These are phyloP conservation scores for Pestalotiopsis sp. DNA, from an alignment of 2,329 filamentous ascomycete genomes.

Conservation along the genomic window DNA sequence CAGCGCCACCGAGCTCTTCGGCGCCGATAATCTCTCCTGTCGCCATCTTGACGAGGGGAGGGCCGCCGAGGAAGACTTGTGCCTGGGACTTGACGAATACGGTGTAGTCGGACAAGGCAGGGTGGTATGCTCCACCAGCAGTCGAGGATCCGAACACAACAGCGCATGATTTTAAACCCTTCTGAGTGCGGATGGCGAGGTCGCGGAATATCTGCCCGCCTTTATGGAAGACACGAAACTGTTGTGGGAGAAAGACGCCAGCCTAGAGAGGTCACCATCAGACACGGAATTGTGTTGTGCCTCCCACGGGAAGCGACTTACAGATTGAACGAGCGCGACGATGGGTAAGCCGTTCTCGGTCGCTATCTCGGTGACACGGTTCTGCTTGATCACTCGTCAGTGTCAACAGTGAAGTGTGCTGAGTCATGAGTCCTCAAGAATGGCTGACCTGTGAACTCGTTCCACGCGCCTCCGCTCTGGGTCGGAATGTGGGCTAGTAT, in stretches of 20 bases:
- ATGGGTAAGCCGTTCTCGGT: constrained; percentile 42
- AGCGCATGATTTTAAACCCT: constrained; percentile 42
- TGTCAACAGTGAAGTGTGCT: background rate
- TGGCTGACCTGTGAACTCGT: constrained; percentile 35
- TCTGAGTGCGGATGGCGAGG: constrained; percentile 38
- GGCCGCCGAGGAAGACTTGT: constrained; percentile 46
- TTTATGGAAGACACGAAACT: constrained; percentile 47
- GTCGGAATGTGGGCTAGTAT: constrained; percentile 40
- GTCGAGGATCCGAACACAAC: constrained; percentile 48
- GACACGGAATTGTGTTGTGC: background rate
- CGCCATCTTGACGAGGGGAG: constrained; percentile 48
- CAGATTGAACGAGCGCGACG: constrained; percentile 42
- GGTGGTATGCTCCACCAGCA: constrained; percentile 43
- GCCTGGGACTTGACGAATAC: constrained; percentile 40
- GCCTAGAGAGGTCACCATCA: constrained; percentile 12
- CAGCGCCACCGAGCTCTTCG: constrained; percentile 44
- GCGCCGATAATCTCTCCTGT: constrained; percentile 44
- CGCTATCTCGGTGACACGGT: constrained; percentile 39
- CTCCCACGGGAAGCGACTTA: background rate
- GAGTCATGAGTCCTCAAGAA: background rate
- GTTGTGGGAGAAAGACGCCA: constrained; percentile 44
- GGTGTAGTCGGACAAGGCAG: constrained; percentile 42
- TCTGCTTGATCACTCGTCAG: constrained; percentile 33
- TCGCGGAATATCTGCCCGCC: constrained; percentile 44
- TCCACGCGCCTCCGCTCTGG: constrained; percentile 44